Conservation (phyloP, 2,329 filamentous ascomycete genomes). For the Knoxdaviesia capensis region DNA sequence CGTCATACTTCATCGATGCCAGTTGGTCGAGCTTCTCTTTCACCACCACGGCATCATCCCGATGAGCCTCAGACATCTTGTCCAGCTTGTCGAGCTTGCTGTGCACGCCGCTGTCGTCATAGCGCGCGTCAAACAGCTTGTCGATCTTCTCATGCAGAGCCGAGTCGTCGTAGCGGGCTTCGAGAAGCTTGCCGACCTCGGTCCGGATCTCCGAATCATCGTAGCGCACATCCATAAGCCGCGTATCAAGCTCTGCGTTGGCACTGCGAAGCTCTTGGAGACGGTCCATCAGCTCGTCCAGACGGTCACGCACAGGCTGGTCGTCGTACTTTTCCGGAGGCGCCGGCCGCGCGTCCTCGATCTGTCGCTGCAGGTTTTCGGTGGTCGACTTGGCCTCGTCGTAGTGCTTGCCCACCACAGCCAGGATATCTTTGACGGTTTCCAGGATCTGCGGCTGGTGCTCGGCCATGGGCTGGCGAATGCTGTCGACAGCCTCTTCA, state of each 20-base stretch:
- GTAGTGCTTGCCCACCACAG: conserved; percentile 68
- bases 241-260: conserved; percentile 11
- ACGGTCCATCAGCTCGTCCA: too few relatives aligned
- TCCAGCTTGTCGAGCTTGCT: conserved; percentile 17
- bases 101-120: conserved; percentile 25
- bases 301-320: conserved; percentile 9
- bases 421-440: conserved; percentile 66
- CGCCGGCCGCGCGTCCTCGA: conserved; percentile 38
- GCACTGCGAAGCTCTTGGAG: conserved; percentile 6
- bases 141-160: conserved; percentile 10
- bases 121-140: conserved; percentile 26
- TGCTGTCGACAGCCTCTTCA: conserved; percentile 47
- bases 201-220: conserved; percentile 12
- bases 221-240: conserved; percentile 15
- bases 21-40: conserved; percentile 16
- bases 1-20: conserved; percentile 25
- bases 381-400: conserved; percentile 2
- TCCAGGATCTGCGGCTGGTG: conserved; percentile 78
- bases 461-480: conserved; percentile 64
- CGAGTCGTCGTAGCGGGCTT: conserved; percentile 4
- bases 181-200: conserved; percentile 8
- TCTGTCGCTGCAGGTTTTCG: conserved; percentile 11
- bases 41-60: conserved; percentile 4
- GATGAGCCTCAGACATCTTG: conserved; percentile 11
- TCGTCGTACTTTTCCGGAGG: conserved; percentile 13